Evolutionary conservation across 2,329 filamentous ascomycete genomes (phyloP), one percentile per base, ranked within the genome.

Genomic region (Clonostachys rhizophaga): DNA sequence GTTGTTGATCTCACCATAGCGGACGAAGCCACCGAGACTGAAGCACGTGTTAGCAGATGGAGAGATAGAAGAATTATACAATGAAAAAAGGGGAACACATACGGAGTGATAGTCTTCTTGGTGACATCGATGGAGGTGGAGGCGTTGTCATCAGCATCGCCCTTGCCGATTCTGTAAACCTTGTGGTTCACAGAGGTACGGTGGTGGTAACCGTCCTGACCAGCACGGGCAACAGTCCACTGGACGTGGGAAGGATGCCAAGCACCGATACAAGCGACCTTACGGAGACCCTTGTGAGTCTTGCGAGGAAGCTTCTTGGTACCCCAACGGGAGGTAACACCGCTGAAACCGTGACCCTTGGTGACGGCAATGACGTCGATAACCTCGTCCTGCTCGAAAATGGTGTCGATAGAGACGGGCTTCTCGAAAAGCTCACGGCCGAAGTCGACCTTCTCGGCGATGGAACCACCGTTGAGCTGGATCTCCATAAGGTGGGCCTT

Each of bases 111-210:
- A 72, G 83, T 86, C 89, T 99, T 99, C 88, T 96, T 96, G 79
- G 91, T 95, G 70, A 95, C 84, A 69, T 99, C 94, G 68, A 92
- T 85, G 57, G 96, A 90, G 58, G 94, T 99, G 50, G 92, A 88
- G 64, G 90, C 94, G 77, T 91, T 96, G 73, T 86, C 86, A 70
- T 94, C 90, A 65, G 94, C 89, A 59, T 81, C 80, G 64, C 83
- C 92, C 86, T 94, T 95, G 70, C 92, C 94, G 63, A 99, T 89
- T 62, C 94, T 90, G 89, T 97, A 99, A 71, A 99, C 77, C 89
- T 99, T 99, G 90, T 99, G 94, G 89, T 99, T 99, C 81, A 94
- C 89, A 56, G 94, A 97, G 69, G 94, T 99, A 87, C 94, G 91
- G 82, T 99, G 94, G 76, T 99, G 94, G 87, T 99, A 99, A 83